Evolutionary conservation across 768 basidiomycete genomes (phyloP), one percentile per base, ranked within the genome.

Genomic region (Lanmaoa rubissima): DNA sequence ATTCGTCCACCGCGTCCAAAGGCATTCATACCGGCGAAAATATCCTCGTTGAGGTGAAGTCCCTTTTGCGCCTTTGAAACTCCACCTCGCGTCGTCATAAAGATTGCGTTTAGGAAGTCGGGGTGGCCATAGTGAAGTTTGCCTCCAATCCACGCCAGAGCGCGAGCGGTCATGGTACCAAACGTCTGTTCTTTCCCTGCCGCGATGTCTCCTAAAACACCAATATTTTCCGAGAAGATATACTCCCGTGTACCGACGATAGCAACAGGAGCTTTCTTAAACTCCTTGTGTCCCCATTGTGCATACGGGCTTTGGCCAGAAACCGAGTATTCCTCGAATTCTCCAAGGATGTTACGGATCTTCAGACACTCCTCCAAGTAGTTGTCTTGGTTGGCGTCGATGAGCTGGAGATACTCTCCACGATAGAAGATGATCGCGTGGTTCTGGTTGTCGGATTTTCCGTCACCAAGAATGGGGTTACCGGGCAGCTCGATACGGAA

Each of bases 161-260:
- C 88, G 69, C 96, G 89, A 40, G 96, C 96, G 0, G 95, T 94
- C 81, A 98, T 87, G 11, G 97, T 99, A 75, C 97, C 97, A 74
- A 99, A 99, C 45, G 97, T 99, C 76, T 99, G 97, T 76, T 99
- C 97, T 79, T 99, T 98, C 48, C 97, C 97, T 57, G 97, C 97
- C 46, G 97, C 97, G 61, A 99, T 94, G 72, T 99, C 97, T 73
- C 97, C 97, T 58, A 99, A 82, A 36, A 99, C 92, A 79, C 97
- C 97, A 65, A 98, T 98, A 72, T 98, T 98, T 79, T 98, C 97
- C 51, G 97, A 98, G 79, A 99, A 99, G 69, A 99, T 98, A 76
- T 99, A 99, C 76, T 99, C 97, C 72, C 97, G 87, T 6, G 97
- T 97, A 66, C 97, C 97, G 60, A 99, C 84, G 70, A 99, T 99